A percentile compares a stretch with the other conserved stretches of the same genome.
phyloP scores from a whole-genome alignment of 352 stramenopile genomes.

The Pythium aquatile region DNA sequence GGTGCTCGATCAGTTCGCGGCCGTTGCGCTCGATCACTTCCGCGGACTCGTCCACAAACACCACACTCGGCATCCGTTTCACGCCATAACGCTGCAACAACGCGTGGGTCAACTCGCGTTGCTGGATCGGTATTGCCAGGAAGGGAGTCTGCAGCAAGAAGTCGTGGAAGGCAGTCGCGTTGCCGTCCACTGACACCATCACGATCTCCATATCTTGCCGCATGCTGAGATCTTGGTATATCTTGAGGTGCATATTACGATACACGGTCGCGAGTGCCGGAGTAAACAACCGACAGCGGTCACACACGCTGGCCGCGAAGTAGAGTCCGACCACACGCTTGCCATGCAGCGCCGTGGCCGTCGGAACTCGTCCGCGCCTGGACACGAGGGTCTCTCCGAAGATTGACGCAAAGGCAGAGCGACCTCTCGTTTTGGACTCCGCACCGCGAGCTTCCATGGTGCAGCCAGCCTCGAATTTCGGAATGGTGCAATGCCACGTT shows the following conservation, averaged over 20 bases:
- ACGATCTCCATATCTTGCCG: constrained; percentile 59
- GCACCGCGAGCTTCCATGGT: not conserved
- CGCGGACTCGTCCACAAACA: constrained; percentile 54
- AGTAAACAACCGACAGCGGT: constrained; percentile 52
- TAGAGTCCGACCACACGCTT: constrained; percentile 58
- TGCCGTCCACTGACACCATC: constrained; percentile 50
- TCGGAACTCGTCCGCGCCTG: constrained; percentile 37
- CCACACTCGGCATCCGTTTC: constrained; percentile 51
- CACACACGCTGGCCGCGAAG: constrained; percentile 53
- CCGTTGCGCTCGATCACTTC: constrained; percentile 48
- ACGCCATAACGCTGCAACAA: constrained; percentile 53
- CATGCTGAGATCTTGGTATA: constrained; percentile 48
- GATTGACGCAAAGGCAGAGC: not conserved
- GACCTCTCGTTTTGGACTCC: not conserved
- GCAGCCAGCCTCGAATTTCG: not conserved
- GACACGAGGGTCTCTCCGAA: constrained; percentile 34
- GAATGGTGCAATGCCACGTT: not conserved
- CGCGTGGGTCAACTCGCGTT: constrained; percentile 35
- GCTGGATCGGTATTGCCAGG: constrained; percentile 42
- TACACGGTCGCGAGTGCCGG: constrained; percentile 55
- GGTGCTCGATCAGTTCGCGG: constrained; percentile 47
- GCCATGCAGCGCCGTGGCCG: constrained; percentile 36
- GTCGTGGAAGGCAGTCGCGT: constrained; percentile 47
- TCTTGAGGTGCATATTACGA: constrained; percentile 51
- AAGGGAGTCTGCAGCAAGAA: constrained; percentile 52